These are phyloP conservation scores for Ceratocystis albifundus DNA, from an alignment of 2,329 filamentous ascomycete genomes.

Conservation along the genomic window DNA sequence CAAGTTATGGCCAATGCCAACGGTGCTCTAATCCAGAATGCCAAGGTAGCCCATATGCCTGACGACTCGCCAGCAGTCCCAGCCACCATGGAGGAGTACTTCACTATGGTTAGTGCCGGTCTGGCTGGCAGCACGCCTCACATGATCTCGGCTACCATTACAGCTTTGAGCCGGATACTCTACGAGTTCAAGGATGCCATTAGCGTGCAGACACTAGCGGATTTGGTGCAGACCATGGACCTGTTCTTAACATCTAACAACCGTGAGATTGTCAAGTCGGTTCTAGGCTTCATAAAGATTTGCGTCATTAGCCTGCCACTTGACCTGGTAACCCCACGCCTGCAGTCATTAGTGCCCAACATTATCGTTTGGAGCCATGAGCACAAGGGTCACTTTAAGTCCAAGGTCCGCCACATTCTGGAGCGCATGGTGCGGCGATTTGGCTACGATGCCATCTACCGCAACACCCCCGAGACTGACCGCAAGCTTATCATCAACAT, in stretches of 20 bases:
- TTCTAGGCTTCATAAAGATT: conserved; percentile 93
- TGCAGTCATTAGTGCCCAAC: conserved; percentile 71
- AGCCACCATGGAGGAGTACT: conserved; percentile 85
- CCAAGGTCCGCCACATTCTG: conserved; percentile 95
- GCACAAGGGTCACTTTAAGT: conserved; percentile 93
- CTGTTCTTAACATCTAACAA: conserved; percentile 95
- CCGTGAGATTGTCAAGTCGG: conserved; percentile 87
- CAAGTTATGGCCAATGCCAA: conserved; percentile 58
- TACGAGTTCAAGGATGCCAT: conserved; percentile 76
- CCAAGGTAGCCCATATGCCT: conserved; percentile 78
- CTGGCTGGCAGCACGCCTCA: conserved; percentile 85
- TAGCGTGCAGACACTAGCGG: conserved; percentile 56
- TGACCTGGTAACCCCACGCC: conserved; percentile 64
- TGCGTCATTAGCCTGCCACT: conserved; percentile 77
- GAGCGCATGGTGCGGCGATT: conserved; percentile 90
- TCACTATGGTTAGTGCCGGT: conserved; percentile 96
- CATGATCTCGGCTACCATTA: conserved; percentile 97
- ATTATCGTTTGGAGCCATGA: conserved; percentile 94
- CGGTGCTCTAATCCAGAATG: conserved; percentile 68
- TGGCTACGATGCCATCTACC: conserved; percentile 68
- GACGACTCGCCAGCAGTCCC: conserved; percentile 62
- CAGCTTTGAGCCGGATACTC: conserved; percentile 80
- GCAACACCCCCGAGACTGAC: conserved; percentile 71
- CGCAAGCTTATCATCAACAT: conserved; percentile 88
- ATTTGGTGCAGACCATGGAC: conserved; percentile 88